Percentiles rank a stretch among this genome's conserved stretches.
Evolutionary conservation across 352 stramenopile genomes (phyloP).

Genomic region (Phytopythium delawarense): DNA sequence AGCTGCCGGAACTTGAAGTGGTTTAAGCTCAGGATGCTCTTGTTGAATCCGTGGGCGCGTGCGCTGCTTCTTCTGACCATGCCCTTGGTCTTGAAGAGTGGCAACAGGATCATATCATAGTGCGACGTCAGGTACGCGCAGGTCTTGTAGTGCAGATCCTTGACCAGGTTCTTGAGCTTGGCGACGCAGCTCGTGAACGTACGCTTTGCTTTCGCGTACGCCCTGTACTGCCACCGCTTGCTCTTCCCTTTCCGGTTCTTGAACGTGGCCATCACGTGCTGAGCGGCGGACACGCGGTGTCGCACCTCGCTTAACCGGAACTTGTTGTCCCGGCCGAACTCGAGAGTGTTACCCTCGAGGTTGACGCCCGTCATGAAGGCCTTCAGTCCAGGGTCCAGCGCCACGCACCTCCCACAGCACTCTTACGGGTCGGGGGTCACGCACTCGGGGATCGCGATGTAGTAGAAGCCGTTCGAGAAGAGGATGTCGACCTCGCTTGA

Average conservation of each 20-base stretch:
- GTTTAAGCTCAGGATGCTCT: not conserved
- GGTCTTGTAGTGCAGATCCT: not conserved
- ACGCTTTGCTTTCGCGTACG: not conserved
- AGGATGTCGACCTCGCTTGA: not conserved
- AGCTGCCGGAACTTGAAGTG: slow-evolving; percentile 6
- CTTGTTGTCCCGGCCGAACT: not conserved
- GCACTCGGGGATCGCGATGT: not conserved
- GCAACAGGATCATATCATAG: not conserved
- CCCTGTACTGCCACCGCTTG: not conserved
- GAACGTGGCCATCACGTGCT: not conserved
- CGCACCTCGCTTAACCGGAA: not conserved
- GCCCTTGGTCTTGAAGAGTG: not conserved
- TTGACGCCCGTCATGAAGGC: not conserved
- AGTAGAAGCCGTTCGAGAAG: not conserved
- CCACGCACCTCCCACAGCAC: not conserved
- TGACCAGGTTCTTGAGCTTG: not conserved
- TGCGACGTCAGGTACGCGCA: not conserved
- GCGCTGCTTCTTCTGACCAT: not conserved
- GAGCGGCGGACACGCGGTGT: not conserved
- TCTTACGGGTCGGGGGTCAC: not conserved
- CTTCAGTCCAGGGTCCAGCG: not conserved
- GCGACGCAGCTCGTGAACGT: not conserved
- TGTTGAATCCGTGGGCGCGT: not conserved
- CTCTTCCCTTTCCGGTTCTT: not conserved
- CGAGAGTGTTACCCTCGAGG: not conserved